Conservation (phyloP, 2,329 filamentous ascomycete species). For the Colletotrichum horii region DNA sequence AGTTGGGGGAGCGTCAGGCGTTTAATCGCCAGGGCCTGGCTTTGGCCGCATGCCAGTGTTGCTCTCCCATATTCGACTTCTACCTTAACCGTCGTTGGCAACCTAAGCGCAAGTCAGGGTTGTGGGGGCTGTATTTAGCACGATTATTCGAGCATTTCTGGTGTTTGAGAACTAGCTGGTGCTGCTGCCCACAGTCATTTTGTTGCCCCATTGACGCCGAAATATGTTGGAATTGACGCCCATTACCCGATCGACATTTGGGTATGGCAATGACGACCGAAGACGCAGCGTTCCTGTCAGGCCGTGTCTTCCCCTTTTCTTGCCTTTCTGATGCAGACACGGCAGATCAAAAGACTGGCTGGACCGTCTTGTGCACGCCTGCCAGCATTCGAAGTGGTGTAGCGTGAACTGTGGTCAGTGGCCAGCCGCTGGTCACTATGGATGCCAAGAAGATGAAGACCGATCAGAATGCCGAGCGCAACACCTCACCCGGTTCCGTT, state of each 20-base stretch:
- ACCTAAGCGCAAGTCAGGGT: not conserved
- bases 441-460: not conserved
- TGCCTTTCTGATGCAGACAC: not conserved
- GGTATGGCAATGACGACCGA: not conserved
- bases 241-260: constrained; percentile 1
- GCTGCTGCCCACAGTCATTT: constrained; percentile 2
- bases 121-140: not conserved
- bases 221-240: constrained; percentile 8
- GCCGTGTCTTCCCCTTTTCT: not conserved
- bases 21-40: not conserved
- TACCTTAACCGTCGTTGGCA: not conserved
- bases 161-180: not conserved
- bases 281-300: constrained; percentile 10
- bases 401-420: not conserved
- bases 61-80: not conserved
- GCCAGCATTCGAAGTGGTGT: not conserved
- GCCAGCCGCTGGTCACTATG: not conserved
- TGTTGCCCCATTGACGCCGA: constrained; percentile 16
- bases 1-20: not conserved
- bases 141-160: constrained; percentile 15
- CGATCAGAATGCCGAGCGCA: not conserved
- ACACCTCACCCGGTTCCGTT: not conserved
- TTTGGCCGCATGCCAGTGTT: not conserved
- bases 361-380: not conserved
- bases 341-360: not conserved